Evolutionary conservation across 2,329 filamentous ascomycete genomes (phyloP).

Genomic region (Aspergillus pseudonomiae): DNA sequence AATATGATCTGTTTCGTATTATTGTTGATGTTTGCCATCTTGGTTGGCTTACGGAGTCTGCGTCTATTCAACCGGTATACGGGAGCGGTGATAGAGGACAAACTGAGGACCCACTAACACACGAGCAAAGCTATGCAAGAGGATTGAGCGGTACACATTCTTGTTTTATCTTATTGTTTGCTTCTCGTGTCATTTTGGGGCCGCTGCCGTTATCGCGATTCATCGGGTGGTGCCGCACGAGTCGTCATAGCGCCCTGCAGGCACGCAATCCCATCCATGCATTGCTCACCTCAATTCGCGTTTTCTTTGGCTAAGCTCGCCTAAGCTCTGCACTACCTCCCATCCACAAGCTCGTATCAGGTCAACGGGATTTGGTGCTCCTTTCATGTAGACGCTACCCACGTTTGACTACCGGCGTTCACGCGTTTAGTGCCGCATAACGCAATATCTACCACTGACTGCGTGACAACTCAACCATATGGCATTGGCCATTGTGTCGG

Average conservation of each 20-base stretch:
- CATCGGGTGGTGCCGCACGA: neutral
- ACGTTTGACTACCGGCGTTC: slow-evolving; percentile 11
- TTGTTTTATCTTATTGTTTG: neutral
- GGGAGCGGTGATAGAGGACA: neutral
- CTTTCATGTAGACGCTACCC: neutral
- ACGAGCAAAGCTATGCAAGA: neutral
- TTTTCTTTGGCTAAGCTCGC: slow-evolving; percentile 12
- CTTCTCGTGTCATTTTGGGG: slow-evolving; percentile 2
- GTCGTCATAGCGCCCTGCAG: slow-evolving; percentile 9
- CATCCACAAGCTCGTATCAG: slow-evolving; percentile 7
- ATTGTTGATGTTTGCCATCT: neutral
- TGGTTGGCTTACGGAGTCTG: neutral
- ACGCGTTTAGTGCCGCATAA: slow-evolving; percentile 7
- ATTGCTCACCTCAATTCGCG: slow-evolving; percentile 13
- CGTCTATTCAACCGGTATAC: neutral
- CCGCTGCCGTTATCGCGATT: neutral
- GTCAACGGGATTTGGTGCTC: slow-evolving; percentile 3
- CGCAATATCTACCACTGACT: slow-evolving; percentile 14
- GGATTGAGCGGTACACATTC: neutral
- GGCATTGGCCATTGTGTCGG: slow-evolving; percentile 5
- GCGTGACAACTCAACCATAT: slow-evolving; percentile 11
- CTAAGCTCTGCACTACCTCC: neutral
- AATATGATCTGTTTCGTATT: slow-evolving; percentile 40
- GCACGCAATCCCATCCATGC: slow-evolving; percentile 17
- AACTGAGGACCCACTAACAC: neutral